Conservation (phyloP, 164 flowering plant species). For the Akebia trifoliata region DNA sequence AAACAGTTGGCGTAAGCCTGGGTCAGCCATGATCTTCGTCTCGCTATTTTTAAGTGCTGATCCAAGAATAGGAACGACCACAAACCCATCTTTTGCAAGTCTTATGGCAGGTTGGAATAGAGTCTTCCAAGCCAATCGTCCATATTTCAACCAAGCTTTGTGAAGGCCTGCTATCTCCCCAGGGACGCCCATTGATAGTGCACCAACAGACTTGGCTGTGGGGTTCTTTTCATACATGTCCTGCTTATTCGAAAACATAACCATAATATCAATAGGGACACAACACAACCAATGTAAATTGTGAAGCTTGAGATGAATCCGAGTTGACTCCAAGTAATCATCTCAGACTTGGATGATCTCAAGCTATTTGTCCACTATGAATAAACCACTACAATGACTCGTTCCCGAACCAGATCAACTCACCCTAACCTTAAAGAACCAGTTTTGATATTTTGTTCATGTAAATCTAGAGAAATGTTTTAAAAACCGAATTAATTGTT, state of each 20-base stretch:
- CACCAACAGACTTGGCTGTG: constrained; percentile 47
- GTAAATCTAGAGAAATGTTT: too few relatives aligned
- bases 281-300: too few relatives aligned
- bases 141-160: constrained; percentile 69
- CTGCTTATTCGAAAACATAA: constrained; percentile 46
- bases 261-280: too few relatives aligned
- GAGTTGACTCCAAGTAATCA: too few relatives aligned
- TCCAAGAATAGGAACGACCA: constrained; percentile 50
- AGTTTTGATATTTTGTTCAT: too few relatives aligned
- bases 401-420: too few relatives aligned
- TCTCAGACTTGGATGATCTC: too few relatives aligned
- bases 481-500: too few relatives aligned
- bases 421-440: too few relatives aligned
- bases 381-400: too few relatives aligned
- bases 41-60: constrained; percentile 7
- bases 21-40: constrained; percentile 43
- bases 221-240: constrained; percentile 65
- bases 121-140: constrained; percentile 71
- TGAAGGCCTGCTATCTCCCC: constrained; percentile 95
- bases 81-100: constrained; percentile 75
- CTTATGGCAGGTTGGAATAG: constrained; percentile 68
- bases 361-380: too few relatives aligned
- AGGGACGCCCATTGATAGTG: constrained; percentile 82
- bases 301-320: too few relatives aligned
- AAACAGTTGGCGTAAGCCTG: constrained; percentile 57